These are phyloP conservation scores for Arthroderma sp. DNA, from an alignment of 2,329 filamentous ascomycete genomes.

Conservation along the genomic window DNA sequence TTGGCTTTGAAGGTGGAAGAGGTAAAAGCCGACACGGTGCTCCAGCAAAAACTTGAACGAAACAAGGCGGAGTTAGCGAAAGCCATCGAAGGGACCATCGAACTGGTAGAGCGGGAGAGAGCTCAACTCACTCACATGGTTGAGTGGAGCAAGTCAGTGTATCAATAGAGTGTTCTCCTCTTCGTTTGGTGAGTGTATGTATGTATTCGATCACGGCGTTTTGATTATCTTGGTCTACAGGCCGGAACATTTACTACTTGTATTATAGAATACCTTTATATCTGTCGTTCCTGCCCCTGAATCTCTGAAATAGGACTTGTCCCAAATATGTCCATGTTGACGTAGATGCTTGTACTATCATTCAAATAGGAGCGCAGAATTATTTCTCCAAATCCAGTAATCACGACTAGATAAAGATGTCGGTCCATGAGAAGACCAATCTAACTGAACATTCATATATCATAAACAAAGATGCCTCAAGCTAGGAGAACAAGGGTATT, in stretches of 20 bases:
- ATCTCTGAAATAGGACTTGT: not conserved
- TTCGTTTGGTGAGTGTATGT: not conserved
- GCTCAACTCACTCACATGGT: not conserved
- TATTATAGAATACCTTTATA: not conserved
- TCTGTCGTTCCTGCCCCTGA: not conserved
- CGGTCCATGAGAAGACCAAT: not conserved
- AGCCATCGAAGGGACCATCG: slow-evolving; percentile 38
- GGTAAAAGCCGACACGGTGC: slow-evolving; percentile 18
- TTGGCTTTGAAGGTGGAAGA: slow-evolving; percentile 27
- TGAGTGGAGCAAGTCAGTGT: not conserved
- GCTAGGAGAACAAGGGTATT: slow-evolving; percentile 51
- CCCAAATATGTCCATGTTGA: not conserved
- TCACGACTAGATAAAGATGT: not conserved
- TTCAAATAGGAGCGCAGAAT: not conserved
- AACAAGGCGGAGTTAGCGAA: slow-evolving; percentile 38
- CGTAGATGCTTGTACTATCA: not conserved
- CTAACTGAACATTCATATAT: not conserved
- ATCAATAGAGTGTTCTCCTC: not conserved
- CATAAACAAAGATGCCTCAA: not conserved
- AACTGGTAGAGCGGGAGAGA: slow-evolving; percentile 7
- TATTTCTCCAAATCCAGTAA: not conserved
- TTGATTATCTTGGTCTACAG: not conserved
- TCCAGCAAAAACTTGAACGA: slow-evolving; percentile 19
- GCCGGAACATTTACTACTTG: not conserved
- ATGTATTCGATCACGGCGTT: slow-evolving; percentile 1